Evolutionary conservation across 768 basidiomycete species (phyloP).

Genomic region (Filobasidium wieringae): DNA sequence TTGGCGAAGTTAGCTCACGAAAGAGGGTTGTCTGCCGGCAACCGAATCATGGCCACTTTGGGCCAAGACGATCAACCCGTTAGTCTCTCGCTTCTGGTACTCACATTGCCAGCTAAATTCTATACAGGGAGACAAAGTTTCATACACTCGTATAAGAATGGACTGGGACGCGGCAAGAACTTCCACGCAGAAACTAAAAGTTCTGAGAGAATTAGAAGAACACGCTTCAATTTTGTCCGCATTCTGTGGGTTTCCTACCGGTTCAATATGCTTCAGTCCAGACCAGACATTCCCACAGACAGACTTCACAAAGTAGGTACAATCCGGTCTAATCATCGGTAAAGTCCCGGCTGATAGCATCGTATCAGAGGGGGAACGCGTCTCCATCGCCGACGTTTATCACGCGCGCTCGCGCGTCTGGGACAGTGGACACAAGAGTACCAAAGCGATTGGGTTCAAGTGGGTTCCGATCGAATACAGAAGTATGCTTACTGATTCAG

Average conservation of each 20-base stretch:
- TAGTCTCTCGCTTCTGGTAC: not conserved
- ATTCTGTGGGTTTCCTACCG: slow-evolving; percentile 13
- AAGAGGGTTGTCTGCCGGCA: slow-evolving; percentile 22
- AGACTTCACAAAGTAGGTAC: slow-evolving; percentile 8
- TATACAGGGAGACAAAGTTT: slow-evolving; percentile 28
- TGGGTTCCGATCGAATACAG: slow-evolving; percentile 3
- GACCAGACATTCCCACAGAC: slow-evolving; percentile 4
- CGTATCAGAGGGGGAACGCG: not conserved
- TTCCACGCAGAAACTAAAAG: not conserved
- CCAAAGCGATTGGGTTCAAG: slow-evolving; percentile 26
- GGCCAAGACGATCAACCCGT: slow-evolving; percentile 16
- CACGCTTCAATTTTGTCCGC: slow-evolving; percentile 19
- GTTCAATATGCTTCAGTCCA: slow-evolving; percentile 2
- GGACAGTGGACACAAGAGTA: slow-evolving; percentile 27
- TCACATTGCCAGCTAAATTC: not conserved
- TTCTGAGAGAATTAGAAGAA: slow-evolving; percentile 16
- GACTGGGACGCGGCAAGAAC: slow-evolving; percentile 15
- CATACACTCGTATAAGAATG: slow-evolving; percentile 31
- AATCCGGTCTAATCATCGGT: slow-evolving; percentile 21
- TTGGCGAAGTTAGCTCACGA: slow-evolving; percentile 32
- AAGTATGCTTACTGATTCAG: not conserved
- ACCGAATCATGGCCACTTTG: slow-evolving; percentile 20
- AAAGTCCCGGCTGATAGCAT: slow-evolving; percentile 9
- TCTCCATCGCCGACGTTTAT: slow-evolving; percentile 12
- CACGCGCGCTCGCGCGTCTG: slow-evolving; percentile 25